Evolutionary conservation across 2,329 filamentous ascomycete genomes (phyloP), one percentile per base, ranked within the genome.

Genomic region (Scedosporium apiospermum): DNA sequence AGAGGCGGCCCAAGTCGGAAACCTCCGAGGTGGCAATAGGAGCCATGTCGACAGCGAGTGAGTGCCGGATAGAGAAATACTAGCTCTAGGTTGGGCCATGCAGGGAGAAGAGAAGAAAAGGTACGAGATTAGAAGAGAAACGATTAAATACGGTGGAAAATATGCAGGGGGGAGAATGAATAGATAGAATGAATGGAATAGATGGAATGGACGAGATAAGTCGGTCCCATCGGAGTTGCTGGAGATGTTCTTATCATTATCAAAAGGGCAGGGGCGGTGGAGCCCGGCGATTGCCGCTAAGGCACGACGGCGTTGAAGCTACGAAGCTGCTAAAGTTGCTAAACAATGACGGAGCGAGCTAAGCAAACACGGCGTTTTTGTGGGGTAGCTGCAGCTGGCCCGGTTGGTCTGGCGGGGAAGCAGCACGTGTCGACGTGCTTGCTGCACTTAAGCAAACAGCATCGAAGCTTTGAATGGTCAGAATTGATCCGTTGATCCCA

Each of bases 211-310:
- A 55, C 23, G 51, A 38, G 34, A 26, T 55, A 55, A 14, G 51
- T 49, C 51, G 23, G 51, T 14, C n/a, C 12, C 21, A 21, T 14
- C 23, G 51, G 51, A 55, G 23, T 6, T 6, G 51, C 51, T 55
- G 51, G 21, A 27, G 18, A 27, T 49, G 6, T 55, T 21, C 51
- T 55, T 55, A 55, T 55, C 44, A 38, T 41, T 51, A 18, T 51
- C n/a, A 14, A n/a, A n/a, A 51, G 10, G 23, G 42, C n/a, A 42
- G 44, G 30, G 42, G 44, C 41, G 59, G 59, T 61, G 59, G 59
- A 61, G 44, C 42, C 59, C 59, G 59, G 44, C 59, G 59, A 61
- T 42, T 61, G 59, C 59, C 59, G 59, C 44, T 44, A 61, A 18
- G 58, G 14, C 42, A 26, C 42, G 6, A 3, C 14, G 18, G 34